phyloP scores from a whole-genome alignment of 2,329 filamentous ascomycete genomes.

The Ophiostoma tasmaniense region DNA sequence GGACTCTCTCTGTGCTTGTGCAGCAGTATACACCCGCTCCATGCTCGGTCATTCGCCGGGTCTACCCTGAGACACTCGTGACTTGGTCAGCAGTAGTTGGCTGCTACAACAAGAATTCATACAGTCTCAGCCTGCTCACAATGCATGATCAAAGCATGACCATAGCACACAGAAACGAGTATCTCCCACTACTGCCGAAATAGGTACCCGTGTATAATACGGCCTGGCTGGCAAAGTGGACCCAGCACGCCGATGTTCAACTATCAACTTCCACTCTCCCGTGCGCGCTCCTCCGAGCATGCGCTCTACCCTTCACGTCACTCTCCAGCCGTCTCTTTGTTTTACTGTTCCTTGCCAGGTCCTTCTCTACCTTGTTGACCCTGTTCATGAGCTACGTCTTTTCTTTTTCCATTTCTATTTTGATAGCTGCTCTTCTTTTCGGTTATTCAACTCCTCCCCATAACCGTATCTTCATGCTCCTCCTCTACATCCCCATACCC shows the following conservation, averaged over 20 bases:
- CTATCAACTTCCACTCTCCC: constrained; percentile 8
- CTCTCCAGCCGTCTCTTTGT: not conserved
- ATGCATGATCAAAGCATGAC: not conserved
- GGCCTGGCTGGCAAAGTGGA: not conserved
- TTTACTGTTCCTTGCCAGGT: not conserved
- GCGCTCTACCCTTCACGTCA: not conserved
- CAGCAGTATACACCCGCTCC: not conserved
- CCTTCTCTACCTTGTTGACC: not conserved
- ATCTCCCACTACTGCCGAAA: not conserved
- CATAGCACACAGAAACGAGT: not conserved
- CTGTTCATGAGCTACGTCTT: not conserved
- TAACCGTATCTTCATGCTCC: not conserved
- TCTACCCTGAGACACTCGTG: not conserved
- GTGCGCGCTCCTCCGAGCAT: constrained; percentile 4
- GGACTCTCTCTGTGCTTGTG: not conserved
- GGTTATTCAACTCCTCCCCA: not conserved
- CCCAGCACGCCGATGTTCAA: not conserved
- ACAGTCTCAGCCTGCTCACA: not conserved
- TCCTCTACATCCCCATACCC: not conserved
- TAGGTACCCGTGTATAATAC: not conserved
- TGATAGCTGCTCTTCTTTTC: not conserved
- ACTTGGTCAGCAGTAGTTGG: not conserved
- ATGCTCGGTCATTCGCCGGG: not conserved
- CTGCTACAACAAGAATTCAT: not conserved
- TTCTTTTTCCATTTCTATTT: not conserved